phyloP scores from a whole-genome alignment of 2,329 filamentous ascomycete species.

The Colletotrichum sp. region DNA sequence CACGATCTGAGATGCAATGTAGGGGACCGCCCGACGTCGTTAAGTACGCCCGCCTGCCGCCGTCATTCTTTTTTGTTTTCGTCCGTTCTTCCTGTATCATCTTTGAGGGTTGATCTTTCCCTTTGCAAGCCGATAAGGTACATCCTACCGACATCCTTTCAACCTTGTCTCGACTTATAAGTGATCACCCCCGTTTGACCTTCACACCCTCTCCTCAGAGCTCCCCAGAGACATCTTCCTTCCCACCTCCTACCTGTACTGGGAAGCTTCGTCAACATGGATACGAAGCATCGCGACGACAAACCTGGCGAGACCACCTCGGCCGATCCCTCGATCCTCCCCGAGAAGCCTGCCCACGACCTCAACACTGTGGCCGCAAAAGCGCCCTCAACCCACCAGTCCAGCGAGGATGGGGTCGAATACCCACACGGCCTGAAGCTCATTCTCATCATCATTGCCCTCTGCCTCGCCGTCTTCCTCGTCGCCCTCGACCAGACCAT shows the following conservation, averaged over 20 bases:
- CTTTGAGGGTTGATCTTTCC: neutral
- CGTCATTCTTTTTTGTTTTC: neutral
- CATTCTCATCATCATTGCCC: conserved; percentile 43
- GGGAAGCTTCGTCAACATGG: neutral
- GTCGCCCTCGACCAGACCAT: conserved; percentile 56
- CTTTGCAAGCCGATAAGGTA: neutral
- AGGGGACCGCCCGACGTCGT: neutral
- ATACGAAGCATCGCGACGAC: neutral
- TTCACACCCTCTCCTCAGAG: neutral
- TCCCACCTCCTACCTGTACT: neutral
- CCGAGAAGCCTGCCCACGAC: neutral
- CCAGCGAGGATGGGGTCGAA: conserved; percentile 21
- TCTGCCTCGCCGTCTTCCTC: conserved; percentile 52
- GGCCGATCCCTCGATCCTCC: conserved; percentile 1
- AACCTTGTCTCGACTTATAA: neutral
- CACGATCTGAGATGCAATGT: neutral
- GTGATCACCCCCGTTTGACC: neutral
- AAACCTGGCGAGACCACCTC: neutral
- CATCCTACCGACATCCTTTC: neutral
- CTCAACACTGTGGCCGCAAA: neutral
- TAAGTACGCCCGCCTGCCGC: neutral
- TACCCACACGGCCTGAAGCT: conserved; percentile 47
- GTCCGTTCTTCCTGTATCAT: neutral
- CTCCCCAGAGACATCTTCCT: neutral
- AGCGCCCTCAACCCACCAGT: neutral